Evolutionary conservation across 176 grass and related monocot genomes (phyloP).

Genomic region (Thalia dealbata): DNA sequence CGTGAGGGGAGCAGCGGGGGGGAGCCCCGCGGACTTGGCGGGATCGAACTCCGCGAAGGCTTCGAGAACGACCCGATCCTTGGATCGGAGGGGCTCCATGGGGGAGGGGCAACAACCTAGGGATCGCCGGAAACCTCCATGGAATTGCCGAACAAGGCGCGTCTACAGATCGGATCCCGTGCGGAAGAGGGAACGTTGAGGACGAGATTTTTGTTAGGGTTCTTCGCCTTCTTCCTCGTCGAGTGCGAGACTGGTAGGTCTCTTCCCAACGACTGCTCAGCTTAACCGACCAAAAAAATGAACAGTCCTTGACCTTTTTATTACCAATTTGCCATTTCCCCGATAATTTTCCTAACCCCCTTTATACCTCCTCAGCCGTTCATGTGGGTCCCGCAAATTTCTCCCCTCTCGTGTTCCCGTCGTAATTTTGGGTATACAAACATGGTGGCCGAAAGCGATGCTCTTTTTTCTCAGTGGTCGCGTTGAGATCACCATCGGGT

Average conservation of each 20-base stretch:
- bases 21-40: conserved; percentile 46
- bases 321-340: background rate
- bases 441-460: too few species aligned
- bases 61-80: conserved; percentile 41
- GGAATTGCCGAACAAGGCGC: background rate
- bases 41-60: conserved; percentile 60
- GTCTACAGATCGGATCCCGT: background rate
- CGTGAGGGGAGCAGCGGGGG: conserved; percentile 49
- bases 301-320: background rate
- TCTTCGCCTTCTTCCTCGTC: background rate
- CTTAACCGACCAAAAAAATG: background rate
- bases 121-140: background rate
- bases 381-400: too few species aligned
- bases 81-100: conserved; percentile 19
- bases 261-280: background rate
- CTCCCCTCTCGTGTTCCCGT: too few species aligned
- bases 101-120: background rate
- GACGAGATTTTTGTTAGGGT: conserved; percentile 1
- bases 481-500: too few species aligned
- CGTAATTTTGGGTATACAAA: too few species aligned
- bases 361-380: too few species aligned
- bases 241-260: conserved; percentile 3
- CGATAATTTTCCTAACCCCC: too few species aligned
- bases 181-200: background rate
- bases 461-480: too few species aligned